These are phyloP conservation scores for Prunus salicina DNA, from an alignment of 306 rosid genomes.

Conservation along the genomic window DNA sequence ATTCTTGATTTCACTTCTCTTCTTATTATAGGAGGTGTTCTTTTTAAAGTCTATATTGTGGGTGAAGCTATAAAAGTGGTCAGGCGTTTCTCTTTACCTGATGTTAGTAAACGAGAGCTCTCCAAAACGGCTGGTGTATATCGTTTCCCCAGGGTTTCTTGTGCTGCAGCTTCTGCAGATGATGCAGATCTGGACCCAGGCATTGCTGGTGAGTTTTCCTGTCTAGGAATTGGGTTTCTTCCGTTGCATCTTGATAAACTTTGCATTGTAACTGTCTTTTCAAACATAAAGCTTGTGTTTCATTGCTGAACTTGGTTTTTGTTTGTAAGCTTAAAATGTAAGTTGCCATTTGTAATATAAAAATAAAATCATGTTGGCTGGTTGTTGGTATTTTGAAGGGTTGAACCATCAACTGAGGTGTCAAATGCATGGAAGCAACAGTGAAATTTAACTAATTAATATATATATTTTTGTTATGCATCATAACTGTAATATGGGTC, in stretches of 20 bases:
- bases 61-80: constrained; percentile 95
- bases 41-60: constrained; percentile 84
- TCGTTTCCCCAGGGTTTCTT: constrained; percentile 82
- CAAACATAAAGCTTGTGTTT: not conserved
- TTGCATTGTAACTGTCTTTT: not conserved
- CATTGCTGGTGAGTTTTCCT: constrained; percentile 61
- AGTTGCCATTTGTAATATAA: not conserved
- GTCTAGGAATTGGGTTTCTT: constrained; percentile 1
- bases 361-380: not conserved
- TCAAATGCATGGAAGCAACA: not conserved
- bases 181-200: constrained; percentile 88
- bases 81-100: constrained; percentile 89
- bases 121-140: constrained; percentile 66
- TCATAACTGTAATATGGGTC: constrained; percentile 19
- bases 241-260: not conserved
- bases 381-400: not conserved
- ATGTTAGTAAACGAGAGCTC: constrained; percentile 70
- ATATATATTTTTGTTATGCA: not conserved
- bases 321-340: not conserved
- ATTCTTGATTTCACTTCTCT: constrained; percentile 16
- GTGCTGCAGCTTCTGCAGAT: constrained; percentile 97
- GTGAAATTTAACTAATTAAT: too few species aligned
- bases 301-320: constrained; percentile 4
- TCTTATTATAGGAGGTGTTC: constrained; percentile 70
- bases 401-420: not conserved